phyloP scores from a whole-genome alignment of 2,329 filamentous ascomycete species.

The Lasiodiplodia sp. region DNA sequence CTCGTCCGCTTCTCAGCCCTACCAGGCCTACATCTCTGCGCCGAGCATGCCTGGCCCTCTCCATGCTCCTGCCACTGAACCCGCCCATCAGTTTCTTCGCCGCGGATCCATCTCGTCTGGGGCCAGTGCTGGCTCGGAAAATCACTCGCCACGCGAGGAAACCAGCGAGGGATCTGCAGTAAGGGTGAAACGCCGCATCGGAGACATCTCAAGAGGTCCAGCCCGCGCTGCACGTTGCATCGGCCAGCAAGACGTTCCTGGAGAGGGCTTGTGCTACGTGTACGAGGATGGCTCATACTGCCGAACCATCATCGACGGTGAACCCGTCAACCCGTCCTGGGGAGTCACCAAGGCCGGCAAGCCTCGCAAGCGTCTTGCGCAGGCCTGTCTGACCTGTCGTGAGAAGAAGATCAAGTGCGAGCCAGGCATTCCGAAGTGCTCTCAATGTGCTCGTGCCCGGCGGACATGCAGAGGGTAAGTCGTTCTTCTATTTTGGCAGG shows the following conservation, averaged over 20 bases:
- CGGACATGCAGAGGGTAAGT: conserved; percentile 75
- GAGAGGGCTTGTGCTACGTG: conserved; percentile 83
- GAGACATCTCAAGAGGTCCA: conserved; percentile 43
- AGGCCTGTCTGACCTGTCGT: conserved; percentile 90
- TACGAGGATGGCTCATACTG: conserved; percentile 86
- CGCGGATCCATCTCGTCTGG: conserved; percentile 38
- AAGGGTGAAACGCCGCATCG: conserved; percentile 42
- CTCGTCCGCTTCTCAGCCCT: conserved; percentile 40
- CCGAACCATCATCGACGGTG: conserved; percentile 83
- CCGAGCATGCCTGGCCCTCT: conserved; percentile 36
- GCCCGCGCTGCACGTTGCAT: conserved; percentile 45
- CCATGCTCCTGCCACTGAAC: conserved; percentile 37
- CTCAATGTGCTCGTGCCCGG: conserved; percentile 92
- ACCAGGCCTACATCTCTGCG: conserved; percentile 29
- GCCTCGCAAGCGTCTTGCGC: conserved; percentile 86
- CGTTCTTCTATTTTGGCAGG: neutral
- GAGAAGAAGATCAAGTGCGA: conserved; percentile 99
- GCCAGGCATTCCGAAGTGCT: conserved; percentile 83
- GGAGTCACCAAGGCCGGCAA: conserved; percentile 94
- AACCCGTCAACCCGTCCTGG: conserved; percentile 89
- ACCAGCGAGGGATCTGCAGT: conserved; percentile 40
- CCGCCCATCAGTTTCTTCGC: conserved; percentile 35
- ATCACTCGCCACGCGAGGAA: conserved; percentile 40
- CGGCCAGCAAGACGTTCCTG: conserved; percentile 67
- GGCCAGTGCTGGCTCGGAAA: conserved; percentile 37